phyloP scores from a whole-genome alignment of 2,329 filamentous ascomycete genomes.

The Botrytis tulipae region DNA sequence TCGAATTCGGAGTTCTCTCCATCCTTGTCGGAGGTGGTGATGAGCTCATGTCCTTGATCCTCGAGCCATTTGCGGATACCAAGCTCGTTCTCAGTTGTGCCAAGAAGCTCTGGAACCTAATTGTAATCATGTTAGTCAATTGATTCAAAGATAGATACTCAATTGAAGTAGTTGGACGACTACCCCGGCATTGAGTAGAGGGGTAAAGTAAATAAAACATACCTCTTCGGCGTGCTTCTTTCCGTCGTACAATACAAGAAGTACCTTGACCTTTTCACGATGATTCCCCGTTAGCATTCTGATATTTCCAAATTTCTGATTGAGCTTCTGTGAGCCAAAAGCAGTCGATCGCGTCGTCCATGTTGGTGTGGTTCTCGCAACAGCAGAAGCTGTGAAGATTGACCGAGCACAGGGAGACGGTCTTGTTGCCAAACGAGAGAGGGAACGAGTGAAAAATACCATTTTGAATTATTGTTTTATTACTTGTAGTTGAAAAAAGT shows the following conservation, averaged over 20 bases:
- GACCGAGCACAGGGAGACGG: constrained; percentile 23
- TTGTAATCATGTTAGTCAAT: constrained; percentile 13
- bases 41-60: constrained; percentile 90
- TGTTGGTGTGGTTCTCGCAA: constrained; percentile 28
- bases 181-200: constrained; percentile 13
- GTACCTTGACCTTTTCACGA: constrained; percentile 78
- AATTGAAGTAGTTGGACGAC: constrained; percentile 23
- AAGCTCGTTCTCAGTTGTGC: constrained; percentile 97
- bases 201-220: constrained; percentile 21
- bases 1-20: constrained; percentile 91
- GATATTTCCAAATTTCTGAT: constrained; percentile 32
- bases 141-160: not conserved
- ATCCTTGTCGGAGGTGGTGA: constrained; percentile 98
- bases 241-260: constrained; percentile 90
- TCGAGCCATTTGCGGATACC: constrained; percentile 97
- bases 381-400: constrained; percentile 25
- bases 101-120: constrained; percentile 70
- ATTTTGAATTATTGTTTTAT: constrained; percentile 44
- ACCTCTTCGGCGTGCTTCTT: constrained; percentile 80
- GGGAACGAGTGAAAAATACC: constrained; percentile 43
- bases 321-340: constrained; percentile 4
- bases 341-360: constrained; percentile 7
- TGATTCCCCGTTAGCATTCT: constrained; percentile 38
- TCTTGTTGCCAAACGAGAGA: constrained; percentile 32
- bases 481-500: not conserved